Base-by-base conservation (phyloP, 495 filamentous ascomycete species). In the Podospora pseudocomata region DNA sequence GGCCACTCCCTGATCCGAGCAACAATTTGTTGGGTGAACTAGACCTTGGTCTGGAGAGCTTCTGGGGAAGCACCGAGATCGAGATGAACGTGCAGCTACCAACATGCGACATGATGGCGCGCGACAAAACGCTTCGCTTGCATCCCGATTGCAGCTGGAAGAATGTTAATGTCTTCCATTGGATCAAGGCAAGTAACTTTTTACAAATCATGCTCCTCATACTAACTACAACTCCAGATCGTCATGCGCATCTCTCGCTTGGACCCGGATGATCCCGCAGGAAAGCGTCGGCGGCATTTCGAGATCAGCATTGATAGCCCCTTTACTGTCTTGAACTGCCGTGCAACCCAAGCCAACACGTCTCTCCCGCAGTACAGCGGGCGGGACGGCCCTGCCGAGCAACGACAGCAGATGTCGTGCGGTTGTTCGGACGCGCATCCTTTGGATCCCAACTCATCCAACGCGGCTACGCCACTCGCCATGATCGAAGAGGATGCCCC, bases 271-370 rank as follows among this genome's bases (percentile, higher is more conserved):
- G 91, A 99, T 72, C 88, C 95, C 0, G 81, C 82, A 5, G 83
- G 85, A n/a, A 84, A 82, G 71, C 95, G 94, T 65, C 88, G 95
- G 60, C 87, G 95, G 27, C 96, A 98, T 76, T 99, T 98, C 68
- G 95, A 99, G 76, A 99, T 99, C 70, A 97, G 95, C 67, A 99
- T 99, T 71, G 95, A 99, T 80, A 97, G 93, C 16, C 95, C 95
- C 9, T 96, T 98, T 76, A 94, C 97, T 70, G 91, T 97, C 53
- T 91, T 99, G 26, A 94, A 93, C 68, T 99, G 95, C 80, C 92
- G 88, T 61, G 95, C 96, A 9, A 95, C 93, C 1, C 90, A 93
- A 75, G 92, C 92, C 26, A 97, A 98, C 78, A 95, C 91, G 20
- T 86, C 88, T 30, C 86, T 99, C 16, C 95, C 95, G 0, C 91